phyloP scores from a whole-genome alignment of 176 grass and related monocot genomes.

The Avena eriantha region DNA sequence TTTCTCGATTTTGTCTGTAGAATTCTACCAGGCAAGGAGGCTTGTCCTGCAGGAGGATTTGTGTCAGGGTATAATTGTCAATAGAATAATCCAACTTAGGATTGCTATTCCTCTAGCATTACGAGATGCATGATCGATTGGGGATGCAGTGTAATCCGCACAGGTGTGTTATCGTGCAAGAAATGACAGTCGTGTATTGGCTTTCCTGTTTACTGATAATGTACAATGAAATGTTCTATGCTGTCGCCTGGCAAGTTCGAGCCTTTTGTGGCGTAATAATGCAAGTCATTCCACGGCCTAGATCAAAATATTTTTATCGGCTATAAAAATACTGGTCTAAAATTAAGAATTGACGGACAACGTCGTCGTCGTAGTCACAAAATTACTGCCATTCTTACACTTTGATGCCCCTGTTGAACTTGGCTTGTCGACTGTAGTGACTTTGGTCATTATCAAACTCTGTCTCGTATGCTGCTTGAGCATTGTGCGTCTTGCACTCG shows the following conservation, averaged over 20 bases:
- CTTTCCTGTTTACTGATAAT: conserved; percentile 1
- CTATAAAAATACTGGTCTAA: neutral
- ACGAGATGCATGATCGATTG: conserved; percentile 23
- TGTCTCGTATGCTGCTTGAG: too few species aligned
- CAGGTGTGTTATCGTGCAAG: neutral
- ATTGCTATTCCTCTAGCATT: neutral
- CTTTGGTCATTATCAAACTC: too few species aligned
- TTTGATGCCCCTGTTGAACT: too few species aligned
- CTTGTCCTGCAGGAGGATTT: conserved; percentile 20
- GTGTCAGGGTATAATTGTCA: conserved; percentile 38
- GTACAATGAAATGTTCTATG: neutral
- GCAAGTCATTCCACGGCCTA: neutral
- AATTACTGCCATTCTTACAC: too few species aligned
- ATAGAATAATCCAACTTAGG: conserved; percentile 53
- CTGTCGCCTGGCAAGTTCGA: neutral
- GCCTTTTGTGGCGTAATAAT: too few species aligned
- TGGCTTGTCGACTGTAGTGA: too few species aligned
- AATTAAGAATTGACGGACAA: neutral
- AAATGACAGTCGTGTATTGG: neutral
- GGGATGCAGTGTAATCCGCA: neutral
- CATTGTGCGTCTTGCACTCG: too few species aligned
- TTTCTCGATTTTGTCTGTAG: neutral
- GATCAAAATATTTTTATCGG: neutral
- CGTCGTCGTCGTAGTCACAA: neutral
- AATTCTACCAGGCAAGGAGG: conserved; percentile 2